These are phyloP conservation scores for Leersia perrieri DNA, from an alignment of 176 grass and related monocot species.

Conservation along the genomic window DNA sequence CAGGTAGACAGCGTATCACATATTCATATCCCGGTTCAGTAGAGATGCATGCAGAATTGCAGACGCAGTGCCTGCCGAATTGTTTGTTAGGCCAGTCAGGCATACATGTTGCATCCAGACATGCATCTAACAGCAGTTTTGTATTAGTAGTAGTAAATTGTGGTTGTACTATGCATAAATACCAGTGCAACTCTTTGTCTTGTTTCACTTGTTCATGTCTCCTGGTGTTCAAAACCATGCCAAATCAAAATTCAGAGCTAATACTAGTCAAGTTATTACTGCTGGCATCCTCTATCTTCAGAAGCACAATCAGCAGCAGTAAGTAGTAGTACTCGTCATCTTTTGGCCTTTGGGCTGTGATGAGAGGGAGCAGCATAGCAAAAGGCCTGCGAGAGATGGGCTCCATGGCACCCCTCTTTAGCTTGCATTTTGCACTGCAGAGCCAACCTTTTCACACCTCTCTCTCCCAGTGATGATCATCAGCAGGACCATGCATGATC, in stretches of 20 bases:
- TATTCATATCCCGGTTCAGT: not conserved
- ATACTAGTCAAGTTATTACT: not conserved
- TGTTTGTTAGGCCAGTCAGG: not conserved
- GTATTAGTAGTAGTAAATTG: not conserved
- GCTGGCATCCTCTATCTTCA: not conserved
- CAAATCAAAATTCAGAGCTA: not conserved
- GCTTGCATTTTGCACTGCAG: not conserved
- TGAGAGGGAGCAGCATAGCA: not conserved
- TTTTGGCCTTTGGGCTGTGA: not conserved
- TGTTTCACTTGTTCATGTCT: not conserved
- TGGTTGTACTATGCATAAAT: not conserved
- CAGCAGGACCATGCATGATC: not conserved
- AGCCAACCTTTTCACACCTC: not conserved
- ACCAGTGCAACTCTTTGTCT: not conserved
- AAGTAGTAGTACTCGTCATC: not conserved
- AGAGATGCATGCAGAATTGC: not conserved
- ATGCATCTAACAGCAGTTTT: not conserved
- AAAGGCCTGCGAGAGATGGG: slow-evolving; percentile 13
- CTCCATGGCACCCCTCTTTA: not conserved
- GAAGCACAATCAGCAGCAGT: not conserved
- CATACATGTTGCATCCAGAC: not conserved
- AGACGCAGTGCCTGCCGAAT: not conserved
- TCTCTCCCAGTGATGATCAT: too few species aligned
- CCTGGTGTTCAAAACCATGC: not conserved
- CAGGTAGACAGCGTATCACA: not conserved